phyloP scores from a whole-genome alignment of 2,329 filamentous ascomycete species.

The Cladosporium phlei region DNA sequence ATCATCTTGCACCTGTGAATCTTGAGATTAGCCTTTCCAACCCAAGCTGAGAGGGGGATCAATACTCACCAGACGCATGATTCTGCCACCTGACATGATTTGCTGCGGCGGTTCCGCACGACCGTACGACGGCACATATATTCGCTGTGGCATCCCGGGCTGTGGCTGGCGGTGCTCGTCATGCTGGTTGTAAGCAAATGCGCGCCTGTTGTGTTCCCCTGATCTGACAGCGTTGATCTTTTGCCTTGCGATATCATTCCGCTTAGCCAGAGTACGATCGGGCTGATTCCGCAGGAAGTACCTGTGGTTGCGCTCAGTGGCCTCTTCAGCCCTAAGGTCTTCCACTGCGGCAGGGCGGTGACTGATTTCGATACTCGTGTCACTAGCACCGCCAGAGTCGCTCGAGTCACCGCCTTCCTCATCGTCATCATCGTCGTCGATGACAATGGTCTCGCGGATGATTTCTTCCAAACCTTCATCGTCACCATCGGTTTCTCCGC shows the following conservation, averaged over 20 bases:
- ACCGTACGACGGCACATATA: background rate
- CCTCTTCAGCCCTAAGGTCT: slow-evolving; percentile 28
- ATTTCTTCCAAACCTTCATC: slow-evolving; percentile 53
- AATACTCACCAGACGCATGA: background rate
- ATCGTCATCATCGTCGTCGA: slow-evolving; percentile 57
- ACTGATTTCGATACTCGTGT: slow-evolving; percentile 28
- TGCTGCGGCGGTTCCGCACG: background rate
- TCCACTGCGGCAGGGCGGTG: slow-evolving; percentile 23
- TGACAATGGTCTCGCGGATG: slow-evolving; percentile 60
- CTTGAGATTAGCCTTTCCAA: background rate
- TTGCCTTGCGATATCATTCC: slow-evolving; percentile 16
- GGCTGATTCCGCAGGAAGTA: slow-evolving; percentile 4
- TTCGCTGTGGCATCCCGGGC: background rate
- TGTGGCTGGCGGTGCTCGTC: background rate
- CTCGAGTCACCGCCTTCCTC: slow-evolving; percentile 21
- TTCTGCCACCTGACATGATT: background rate
- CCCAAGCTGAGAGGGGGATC: too few relatives aligned
- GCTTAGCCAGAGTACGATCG: slow-evolving; percentile 2
- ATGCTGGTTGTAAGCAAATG: background rate
- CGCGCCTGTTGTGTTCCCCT: slow-evolving; percentile 1
- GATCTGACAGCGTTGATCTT: slow-evolving; percentile 17
- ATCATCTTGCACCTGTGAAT: background rate
- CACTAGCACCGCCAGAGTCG: slow-evolving; percentile 23
- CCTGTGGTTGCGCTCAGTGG: slow-evolving; percentile 21
- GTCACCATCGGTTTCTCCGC: slow-evolving; percentile 50